Evolutionary conservation across 805 yeast species (phyloP), one percentile per base, ranked within the genome.

Genomic region (Yarrowia sp.): DNA sequence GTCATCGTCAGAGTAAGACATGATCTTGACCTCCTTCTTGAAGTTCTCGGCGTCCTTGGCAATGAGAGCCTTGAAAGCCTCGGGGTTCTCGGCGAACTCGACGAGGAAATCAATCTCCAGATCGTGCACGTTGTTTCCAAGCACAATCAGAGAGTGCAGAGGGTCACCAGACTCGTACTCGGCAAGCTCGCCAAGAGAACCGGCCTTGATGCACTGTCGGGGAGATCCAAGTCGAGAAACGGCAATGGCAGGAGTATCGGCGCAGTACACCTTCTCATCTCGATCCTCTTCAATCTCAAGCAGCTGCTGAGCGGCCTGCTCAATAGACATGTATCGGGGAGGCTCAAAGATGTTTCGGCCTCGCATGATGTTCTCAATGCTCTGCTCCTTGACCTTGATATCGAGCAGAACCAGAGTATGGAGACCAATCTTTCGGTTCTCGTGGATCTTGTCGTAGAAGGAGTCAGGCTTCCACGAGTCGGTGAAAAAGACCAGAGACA

Each of bases 401-500:
- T 94, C 99, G 61, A 94, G 82, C 70, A 94, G 82, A 46, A 94
- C 85, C 69, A 94, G 82, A 2, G 99, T 95, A 76, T 94, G 99
- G 72, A 95, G 82, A 4, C 99, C 99, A 64, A 94, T 87, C 76
- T 83, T 86, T 74, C 98, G 84, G 79, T 94, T 94, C 79, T 94
- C 98, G 87, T 87, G 80, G 69, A 94, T 81, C 80, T 94, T 93
- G 75, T 88, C 85, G 78, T 94, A 95, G 82, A 96, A 94, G 49
- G 97, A 89, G 78, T 94, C 98, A 1, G 99, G 99, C 78, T 91
- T 89, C 98, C 99, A 94, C 70, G 82, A 81, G 22, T 94, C 98
- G 36, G 97, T 93, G 83, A 95, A 94, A 77, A 95, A 95, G 2
- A 95, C 98, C 77, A 95, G 82, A 1, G 97, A 92, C n/a, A 94